Evolutionary conservation across 768 basidiomycete species (phyloP), one percentile per base, ranked within the genome.

Genomic region (Boletus pseudopeckii): DNA sequence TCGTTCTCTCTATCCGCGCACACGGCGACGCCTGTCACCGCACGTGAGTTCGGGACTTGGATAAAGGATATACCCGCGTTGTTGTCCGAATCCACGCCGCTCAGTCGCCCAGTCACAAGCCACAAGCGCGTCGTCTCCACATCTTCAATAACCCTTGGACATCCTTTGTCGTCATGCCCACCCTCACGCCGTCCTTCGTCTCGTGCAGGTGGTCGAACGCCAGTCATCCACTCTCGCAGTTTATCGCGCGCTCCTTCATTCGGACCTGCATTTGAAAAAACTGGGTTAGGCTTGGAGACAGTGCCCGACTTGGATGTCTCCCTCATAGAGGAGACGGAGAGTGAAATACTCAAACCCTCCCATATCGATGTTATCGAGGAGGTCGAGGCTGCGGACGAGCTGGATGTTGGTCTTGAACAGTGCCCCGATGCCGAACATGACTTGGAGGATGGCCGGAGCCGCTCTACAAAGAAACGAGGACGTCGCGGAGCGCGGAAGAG

Each of bases 401-500:
- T 74, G 22, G 73, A 59, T 11, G 3, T 41, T 17, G 71, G 62
- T 38, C 34, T 5, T 30, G 66, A 58, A 18, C 60, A 43, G 37
- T 45, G 22, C 33, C 42, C 30, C n/a, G 60, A 67, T 30, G 36
- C 24, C 38, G 71, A 73, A 34, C 51, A 53, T 5, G 74, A 75
- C 17, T 33, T 60, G n/a, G 75, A 76, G 10, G 66, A 65, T 44
- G 71, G 64, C 15, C 65, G 53, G 41, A 77, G 57, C 81, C 85
- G 51, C 11, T 90, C 89, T 44, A 87, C 80, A 42, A 84, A 82
- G 68, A 93, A 86, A 72, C 80, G 90, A 26, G 80, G 90, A 53
- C 94, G 91, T 71, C 80, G 93, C 47, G 92, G 93, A 38, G 83
- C 86, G 3, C 80, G 94, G 48, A 94, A 91, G 74, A 88, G 87